Evolutionary conservation across 805 yeast genomes (phyloP), one percentile per base, ranked within the genome.

Genomic region (Metschnikowia matae): DNA sequence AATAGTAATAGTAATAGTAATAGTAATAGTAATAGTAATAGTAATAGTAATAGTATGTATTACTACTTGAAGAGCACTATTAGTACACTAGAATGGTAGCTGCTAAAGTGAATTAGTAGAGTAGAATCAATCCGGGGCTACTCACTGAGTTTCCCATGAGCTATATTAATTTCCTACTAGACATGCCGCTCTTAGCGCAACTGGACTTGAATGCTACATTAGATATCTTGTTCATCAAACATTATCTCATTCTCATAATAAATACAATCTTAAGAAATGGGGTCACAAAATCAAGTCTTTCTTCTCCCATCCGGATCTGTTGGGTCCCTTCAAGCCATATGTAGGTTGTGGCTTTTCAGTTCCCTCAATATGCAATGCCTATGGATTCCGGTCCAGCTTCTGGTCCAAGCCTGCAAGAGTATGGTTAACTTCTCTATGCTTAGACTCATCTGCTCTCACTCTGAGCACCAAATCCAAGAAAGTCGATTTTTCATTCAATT

Each of bases 341-440:
- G 57, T 60, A 6, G 78, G 78, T 55, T 74, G 78, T 10, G 69
- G 70, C 47, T 62, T 53, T 17, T 60, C 61, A 13, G 51, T 44
- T 18, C 74, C 66, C 32, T 71, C 66, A 43, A 80, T 61, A 36
- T 79, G 50, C 57, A 71, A 59, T 5, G 76, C 89, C 64, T 81
- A 85, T 13, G 91, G 91, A 61, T 85, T 85, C 59, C 89, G 74
- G 62, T 85, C 89, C 1, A 43, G 46, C 31, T 66, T 64, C 54
- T 73, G 81, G 48, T 73, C 63, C 57, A 85, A 73, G 59, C 84
- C 84, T 11, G 87, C 90, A 60, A 84, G 76, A 0, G 90, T 85
- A 60, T 85, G 91, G 67, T 85, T 85, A 29, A 85, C 90, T 61
- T 85, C 91, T 65, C 91, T 75, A 62, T 85, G 90, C 63, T 85